Conservation (phyloP, 2,329 filamentous ascomycete genomes). For the Pseudogymnoascus sp. region DNA sequence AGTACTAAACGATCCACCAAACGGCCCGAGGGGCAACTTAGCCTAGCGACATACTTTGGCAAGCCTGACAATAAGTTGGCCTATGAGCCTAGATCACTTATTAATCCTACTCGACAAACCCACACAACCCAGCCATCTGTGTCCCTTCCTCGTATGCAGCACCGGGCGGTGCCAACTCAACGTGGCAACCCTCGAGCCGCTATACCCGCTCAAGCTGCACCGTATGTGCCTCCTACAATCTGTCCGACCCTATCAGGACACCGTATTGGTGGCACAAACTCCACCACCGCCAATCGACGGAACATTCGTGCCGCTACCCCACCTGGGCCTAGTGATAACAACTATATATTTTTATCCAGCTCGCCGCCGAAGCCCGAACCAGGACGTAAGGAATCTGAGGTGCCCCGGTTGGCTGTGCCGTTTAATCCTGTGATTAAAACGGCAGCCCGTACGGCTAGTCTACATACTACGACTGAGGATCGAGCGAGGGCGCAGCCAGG, state of each 20-base stretch:
- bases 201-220: background rate
- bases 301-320: slow-evolving; percentile 10
- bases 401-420: background rate
- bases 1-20: background rate
- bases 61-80: background rate
- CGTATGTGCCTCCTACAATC: slow-evolving; percentile 2
- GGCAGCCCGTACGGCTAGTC: background rate
- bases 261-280: slow-evolving; percentile 2
- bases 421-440: background rate
- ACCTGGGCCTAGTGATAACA: slow-evolving; percentile 11
- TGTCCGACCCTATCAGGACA: slow-evolving; percentile 2
- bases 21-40: slow-evolving; percentile 1
- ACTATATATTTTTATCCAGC: slow-evolving; percentile 25
- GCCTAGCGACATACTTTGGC: background rate
- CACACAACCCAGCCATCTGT: background rate
- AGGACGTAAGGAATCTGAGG: slow-evolving; percentile 8
- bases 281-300: slow-evolving; percentile 15
- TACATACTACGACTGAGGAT: background rate
- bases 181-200: background rate
- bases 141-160: background rate
- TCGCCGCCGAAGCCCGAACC: slow-evolving; percentile 21
- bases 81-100: background rate
- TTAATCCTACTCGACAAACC: background rate
- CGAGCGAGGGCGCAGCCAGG: background rate
- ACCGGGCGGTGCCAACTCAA: background rate